phyloP scores from a whole-genome alignment of 2,329 filamentous ascomycete genomes.

The Lecanicillium sp. region DNA sequence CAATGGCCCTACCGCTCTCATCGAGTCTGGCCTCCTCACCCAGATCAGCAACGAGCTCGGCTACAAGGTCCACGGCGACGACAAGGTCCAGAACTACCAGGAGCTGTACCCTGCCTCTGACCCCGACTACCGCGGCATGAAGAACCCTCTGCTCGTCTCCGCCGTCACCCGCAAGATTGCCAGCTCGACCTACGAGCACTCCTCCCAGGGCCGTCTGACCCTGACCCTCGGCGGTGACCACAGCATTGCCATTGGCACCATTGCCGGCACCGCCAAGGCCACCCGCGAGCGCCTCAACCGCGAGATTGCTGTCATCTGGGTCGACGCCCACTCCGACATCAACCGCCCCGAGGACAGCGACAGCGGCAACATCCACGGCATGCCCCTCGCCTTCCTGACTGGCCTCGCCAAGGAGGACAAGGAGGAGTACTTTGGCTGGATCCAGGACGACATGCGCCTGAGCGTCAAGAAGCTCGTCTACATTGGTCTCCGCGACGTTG shows the following conservation, averaged over 20 bases:
- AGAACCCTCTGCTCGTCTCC: slow-evolving; percentile 80
- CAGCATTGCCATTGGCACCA: slow-evolving; percentile 89
- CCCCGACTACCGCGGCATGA: slow-evolving; percentile 84
- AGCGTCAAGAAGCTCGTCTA: slow-evolving; percentile 87
- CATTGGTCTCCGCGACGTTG: slow-evolving; percentile 90
- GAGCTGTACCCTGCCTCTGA: slow-evolving; percentile 65
- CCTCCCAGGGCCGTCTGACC: slow-evolving; percentile 74
- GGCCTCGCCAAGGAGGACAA: slow-evolving; percentile 71
- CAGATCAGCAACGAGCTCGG: slow-evolving; percentile 80
- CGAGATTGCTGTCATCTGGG: slow-evolving; percentile 95
- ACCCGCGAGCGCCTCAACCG: slow-evolving; percentile 72
- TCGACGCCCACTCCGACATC: slow-evolving; percentile 96
- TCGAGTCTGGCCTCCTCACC: slow-evolving; percentile 76
- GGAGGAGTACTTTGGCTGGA: slow-evolving; percentile 83
- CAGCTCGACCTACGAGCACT: slow-evolving; percentile 81
- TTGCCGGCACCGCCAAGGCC: slow-evolving; percentile 80
- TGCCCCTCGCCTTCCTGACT: slow-evolving; percentile 90
- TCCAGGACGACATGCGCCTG: slow-evolving; percentile 61
- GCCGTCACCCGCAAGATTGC: slow-evolving; percentile 75
- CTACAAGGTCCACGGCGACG: slow-evolving; percentile 81
- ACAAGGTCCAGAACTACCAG: slow-evolving; percentile 72
- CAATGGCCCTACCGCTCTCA: slow-evolving; percentile 79
- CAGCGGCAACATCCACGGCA: slow-evolving; percentile 94
- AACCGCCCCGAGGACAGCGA: slow-evolving; percentile 88
- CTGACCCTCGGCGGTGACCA: slow-evolving; percentile 94